Base-by-base conservation (phyloP, 768 basidiomycete species). In the Boletus sensibilis region DNA sequence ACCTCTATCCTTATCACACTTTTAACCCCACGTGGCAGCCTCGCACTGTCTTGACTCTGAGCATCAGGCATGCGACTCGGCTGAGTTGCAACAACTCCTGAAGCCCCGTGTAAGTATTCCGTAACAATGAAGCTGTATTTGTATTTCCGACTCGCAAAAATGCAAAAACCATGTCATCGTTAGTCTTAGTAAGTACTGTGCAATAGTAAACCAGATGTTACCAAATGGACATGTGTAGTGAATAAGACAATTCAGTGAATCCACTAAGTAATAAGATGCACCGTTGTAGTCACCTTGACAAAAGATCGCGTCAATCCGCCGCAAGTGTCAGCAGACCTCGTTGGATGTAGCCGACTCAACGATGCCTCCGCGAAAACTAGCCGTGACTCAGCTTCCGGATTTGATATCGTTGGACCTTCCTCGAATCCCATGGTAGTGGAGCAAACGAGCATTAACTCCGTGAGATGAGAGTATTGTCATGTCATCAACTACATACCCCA, bases 71-170 rank as follows among this genome's bases (percentile, higher is more conserved):
- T 29, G 25, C 40, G 10, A 31, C 35, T 39, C 16, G 45, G 37
- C 23, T 12, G 18, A 52, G 29, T 20, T 39, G 21, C 9, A n/a
- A 53, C 37, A 14, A 31, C 34, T 35, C 59, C 33, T 47, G 42
- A 42, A 45, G 37, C 33, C 37, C 31, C 23, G 23, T 63, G 43
- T 55, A 58, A 44, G 35, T 64, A 44, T 33, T 53, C 38, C 4
- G 45, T 40, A 35, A 23, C 43, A 31, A 45, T 42, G 27, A 33
- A 43, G 39, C 44, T 68, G 66, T 67, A 67, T 53, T 57, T 61
- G 64, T 68, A 64, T 45, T 50, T 40, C 33, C 14, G 20, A 35
- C 41, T 27, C 16, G 16, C 50, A 33, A 16, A 39, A 3, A 40
- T 50, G 29, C 29, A 42, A 53, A 38, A 37, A 6, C 27, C 44